A percentile compares a stretch with the other conserved stretches of the same genome.
These are phyloP conservation scores for Talaromyces nanjingensis DNA, from an alignment of 495 filamentous ascomycete genomes.

Conservation along the genomic window DNA sequence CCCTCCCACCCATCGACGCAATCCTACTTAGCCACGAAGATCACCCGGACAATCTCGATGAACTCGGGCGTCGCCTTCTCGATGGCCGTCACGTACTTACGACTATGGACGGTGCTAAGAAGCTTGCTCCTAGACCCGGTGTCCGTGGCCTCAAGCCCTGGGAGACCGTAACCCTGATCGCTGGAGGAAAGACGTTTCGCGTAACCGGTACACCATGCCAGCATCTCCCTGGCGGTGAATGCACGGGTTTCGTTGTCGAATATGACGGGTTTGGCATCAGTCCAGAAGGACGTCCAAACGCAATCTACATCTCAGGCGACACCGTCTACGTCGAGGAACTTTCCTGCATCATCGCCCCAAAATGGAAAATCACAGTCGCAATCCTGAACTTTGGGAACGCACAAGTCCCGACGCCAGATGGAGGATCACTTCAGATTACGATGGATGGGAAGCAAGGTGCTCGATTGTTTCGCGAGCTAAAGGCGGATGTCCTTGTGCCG, in stretches of 20 bases:
- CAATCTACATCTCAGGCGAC: slow-evolving; percentile 50
- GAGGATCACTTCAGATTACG: slow-evolving; percentile 36
- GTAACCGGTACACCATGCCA: slow-evolving; percentile 38
- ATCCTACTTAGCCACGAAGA: slow-evolving; percentile 50
- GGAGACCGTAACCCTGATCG: slow-evolving; percentile 16
- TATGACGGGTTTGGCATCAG: slow-evolving; percentile 30
- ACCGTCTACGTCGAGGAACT: slow-evolving; percentile 46
- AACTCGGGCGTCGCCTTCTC: slow-evolving; percentile 31
- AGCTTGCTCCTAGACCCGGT: slow-evolving; percentile 33
- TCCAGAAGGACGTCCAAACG: slow-evolving; percentile 36
- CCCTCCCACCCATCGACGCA: slow-evolving; percentile 43
- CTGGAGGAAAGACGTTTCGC: slow-evolving; percentile 18
- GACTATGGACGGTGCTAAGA: slow-evolving; percentile 39
- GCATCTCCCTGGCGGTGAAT: slow-evolving; percentile 41
- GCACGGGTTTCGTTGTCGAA: slow-evolving; percentile 41
- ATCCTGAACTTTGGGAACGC: slow-evolving; percentile 26
- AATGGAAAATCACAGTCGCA: slow-evolving; percentile 18
- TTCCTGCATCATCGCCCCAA: slow-evolving; percentile 13
- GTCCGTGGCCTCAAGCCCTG: slow-evolving; percentile 33
- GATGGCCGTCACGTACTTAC: slow-evolving; percentile 45
- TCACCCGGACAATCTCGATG: slow-evolving; percentile 48
- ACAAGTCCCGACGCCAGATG: slow-evolving; percentile 17
- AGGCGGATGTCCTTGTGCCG: slow-evolving; percentile 40
- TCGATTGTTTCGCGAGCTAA: slow-evolving; percentile 31
- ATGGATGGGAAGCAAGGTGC: slow-evolving; percentile 43